Evolutionary conservation across 2,329 filamentous ascomycete genomes (phyloP), one percentile per base, ranked within the genome.

Genomic region (Alternaria hordeiaustralica): DNA sequence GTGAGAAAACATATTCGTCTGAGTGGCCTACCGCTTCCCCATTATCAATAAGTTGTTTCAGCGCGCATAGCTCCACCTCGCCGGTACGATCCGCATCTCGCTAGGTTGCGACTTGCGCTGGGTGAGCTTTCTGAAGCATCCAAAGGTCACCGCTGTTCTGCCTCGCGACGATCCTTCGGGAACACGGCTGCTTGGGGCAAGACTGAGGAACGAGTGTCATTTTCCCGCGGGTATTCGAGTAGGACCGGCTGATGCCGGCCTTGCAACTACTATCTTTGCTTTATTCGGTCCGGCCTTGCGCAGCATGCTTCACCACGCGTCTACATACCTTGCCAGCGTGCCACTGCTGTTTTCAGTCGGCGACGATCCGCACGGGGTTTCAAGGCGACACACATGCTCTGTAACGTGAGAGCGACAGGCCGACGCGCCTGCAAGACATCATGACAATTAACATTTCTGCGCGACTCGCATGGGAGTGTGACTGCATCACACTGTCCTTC

Each of bases 71-170:
- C 58, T 63, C 57, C 60, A 67, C 60, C 59, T 55, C 58, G 66
- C 60, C 63, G 64, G 64, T 63, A 55, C 60, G 63, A 61, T 56
- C 46, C 58, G 59, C 62, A 60, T 61, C 49, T 58, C 61, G 61
- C 68, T 61, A 55, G 33, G 58, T 67, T 60, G 53, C 64, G 36
- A 20, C 36, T 55, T 28, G 28, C 36, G 30, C 33, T 44, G 13
- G 21, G 20, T 26, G 36, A 10, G 45, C 44, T 44, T 18, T 18
- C 30, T 49, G 20, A 63, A 44, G 47, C 33, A 36, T 49, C 44
- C 21, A 43, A 55, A 23, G 13, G 66, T 63, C 64, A 75, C 68
- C 70, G 70, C 72, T 68, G 63, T 70, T 72, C 68, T 68, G 60
- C 60, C 61, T 57, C 43, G 44, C 60, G 69, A 65, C 63, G 64